Conservation (phyloP, 164 flowering plant species). For the Piper longum region DNA sequence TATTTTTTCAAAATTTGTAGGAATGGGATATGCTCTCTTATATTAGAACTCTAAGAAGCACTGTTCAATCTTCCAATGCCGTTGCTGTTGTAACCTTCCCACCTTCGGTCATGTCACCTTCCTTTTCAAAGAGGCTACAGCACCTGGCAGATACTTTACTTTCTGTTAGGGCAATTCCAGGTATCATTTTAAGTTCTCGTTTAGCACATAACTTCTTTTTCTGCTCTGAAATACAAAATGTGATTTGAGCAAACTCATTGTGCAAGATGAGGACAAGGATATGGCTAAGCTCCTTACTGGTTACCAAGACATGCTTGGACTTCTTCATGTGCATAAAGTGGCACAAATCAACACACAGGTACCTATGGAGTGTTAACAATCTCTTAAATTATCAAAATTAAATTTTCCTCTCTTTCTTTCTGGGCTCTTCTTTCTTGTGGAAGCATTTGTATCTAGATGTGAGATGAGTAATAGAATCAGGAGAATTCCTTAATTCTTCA, state of each 20-base stretch:
- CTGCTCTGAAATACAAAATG: neutral
- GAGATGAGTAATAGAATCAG: too few species aligned
- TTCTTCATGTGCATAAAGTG: conserved; percentile 41
- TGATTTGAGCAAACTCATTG: neutral
- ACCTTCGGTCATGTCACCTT: conserved; percentile 63
- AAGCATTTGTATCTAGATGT: too few species aligned
- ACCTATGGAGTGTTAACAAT: neutral
- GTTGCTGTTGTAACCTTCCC: conserved; percentile 75
- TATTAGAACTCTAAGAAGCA: conserved; percentile 60
- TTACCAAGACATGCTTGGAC: conserved; percentile 89
- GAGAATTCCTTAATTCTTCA: too few species aligned
- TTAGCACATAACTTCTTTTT: neutral
- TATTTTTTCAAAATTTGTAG: conserved; percentile 21
- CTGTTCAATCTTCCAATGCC: conserved; percentile 60
- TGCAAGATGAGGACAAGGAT: conserved; percentile 83
- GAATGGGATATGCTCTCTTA: conserved; percentile 93
- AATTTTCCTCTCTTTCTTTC: neutral
- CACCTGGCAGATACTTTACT: conserved; percentile 94
- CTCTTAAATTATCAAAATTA: neutral
- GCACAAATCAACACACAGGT: conserved; percentile 63
- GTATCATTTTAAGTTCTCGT: conserved; percentile 18
- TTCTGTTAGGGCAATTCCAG: conserved; percentile 80
- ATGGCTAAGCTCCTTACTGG: conserved; percentile 80
- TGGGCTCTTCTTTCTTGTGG: neutral
- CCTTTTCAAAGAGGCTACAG: conserved; percentile 77